These are phyloP conservation scores for Anthostomella pinea DNA, from an alignment of 2,329 filamentous ascomycete genomes.

Conservation along the genomic window DNA sequence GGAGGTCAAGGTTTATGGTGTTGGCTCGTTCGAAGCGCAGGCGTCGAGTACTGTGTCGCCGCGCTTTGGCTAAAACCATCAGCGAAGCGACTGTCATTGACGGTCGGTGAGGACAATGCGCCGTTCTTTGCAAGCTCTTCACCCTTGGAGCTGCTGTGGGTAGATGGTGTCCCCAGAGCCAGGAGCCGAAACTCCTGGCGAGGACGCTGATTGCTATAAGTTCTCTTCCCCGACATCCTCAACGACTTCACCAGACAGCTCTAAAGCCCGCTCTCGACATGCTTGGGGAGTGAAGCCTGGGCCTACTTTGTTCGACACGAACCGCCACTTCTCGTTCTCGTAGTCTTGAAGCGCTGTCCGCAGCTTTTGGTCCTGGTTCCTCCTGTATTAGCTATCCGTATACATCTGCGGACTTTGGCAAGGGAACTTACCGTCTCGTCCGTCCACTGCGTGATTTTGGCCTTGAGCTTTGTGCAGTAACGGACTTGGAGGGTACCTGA, in stretches of 20 bases:
- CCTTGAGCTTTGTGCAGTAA: slow-evolving; percentile 93
- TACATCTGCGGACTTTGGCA: slow-evolving; percentile 2
- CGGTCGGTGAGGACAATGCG: slow-evolving; percentile 8
- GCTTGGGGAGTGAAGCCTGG: slow-evolving; percentile 84
- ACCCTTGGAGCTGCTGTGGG: slow-evolving; percentile 38
- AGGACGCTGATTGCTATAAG: slow-evolving; percentile 56
- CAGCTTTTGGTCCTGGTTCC: slow-evolving; percentile 68
- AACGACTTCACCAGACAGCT: slow-evolving; percentile 49
- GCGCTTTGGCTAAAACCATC: slow-evolving; percentile 4
- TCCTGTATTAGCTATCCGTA: slow-evolving; percentile 10
- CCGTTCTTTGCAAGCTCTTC: slow-evolving; percentile 18
- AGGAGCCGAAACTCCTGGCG: slow-evolving; percentile 45
- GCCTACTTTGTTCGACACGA: slow-evolving; percentile 86
- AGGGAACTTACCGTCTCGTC: slow-evolving; percentile 76
- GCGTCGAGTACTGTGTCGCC: slow-evolving; percentile 4
- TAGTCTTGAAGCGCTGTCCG: slow-evolving; percentile 76
- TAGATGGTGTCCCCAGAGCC: slow-evolving; percentile 47
- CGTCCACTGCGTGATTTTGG: slow-evolving; percentile 90
- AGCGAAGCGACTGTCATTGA: slow-evolving; percentile 13
- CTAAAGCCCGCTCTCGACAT: slow-evolving; percentile 75
- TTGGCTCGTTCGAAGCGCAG: slow-evolving; percentile 7
- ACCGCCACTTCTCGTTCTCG: slow-evolving; percentile 90
- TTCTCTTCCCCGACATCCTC: slow-evolving; percentile 33
- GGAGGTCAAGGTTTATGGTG: not conserved
- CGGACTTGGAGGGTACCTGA: slow-evolving; percentile 90